Evolutionary conservation across 768 basidiomycete species (phyloP).

Genomic region (Hemileccinum rubropunctum): DNA sequence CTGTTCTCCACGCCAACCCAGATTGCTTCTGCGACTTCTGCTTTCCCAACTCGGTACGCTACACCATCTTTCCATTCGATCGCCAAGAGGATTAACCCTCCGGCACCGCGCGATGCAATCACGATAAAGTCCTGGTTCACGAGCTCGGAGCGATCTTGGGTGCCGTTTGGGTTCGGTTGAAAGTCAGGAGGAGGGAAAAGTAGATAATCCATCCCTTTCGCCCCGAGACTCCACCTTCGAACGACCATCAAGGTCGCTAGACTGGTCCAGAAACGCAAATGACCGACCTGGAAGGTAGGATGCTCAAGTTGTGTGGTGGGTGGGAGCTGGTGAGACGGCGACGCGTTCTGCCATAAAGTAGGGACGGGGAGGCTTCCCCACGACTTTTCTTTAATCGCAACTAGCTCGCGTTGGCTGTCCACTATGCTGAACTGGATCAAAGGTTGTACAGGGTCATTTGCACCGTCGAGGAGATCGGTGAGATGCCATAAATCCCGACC

Average conservation of each 20-base stretch:
- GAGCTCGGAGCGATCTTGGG: neutral
- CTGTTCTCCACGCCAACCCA: constrained; percentile 10
- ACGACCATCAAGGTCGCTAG: neutral
- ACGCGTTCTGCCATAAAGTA: neutral
- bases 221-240: neutral
- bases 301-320: neutral
- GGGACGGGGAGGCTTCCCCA: neutral
- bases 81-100: constrained; percentile 6
- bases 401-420: neutral
- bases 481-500: neutral
- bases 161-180: neutral
- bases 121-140: constrained; percentile 13
- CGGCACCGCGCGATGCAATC: neutral
- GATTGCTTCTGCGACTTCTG: neutral
- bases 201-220: neutral
- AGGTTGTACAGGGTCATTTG: neutral
- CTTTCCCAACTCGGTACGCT: constrained; percentile 12
- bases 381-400: constrained; percentile 1
- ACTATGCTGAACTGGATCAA: constrained; percentile 8
- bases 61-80: constrained; percentile 15
- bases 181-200: neutral
- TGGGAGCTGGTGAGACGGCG: neutral
- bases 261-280: constrained; percentile 16
- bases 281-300: neutral
- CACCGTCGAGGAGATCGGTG: neutral